Base-by-base conservation (phyloP, 2,329 filamentous ascomycete species). In the Coniochaeta prunicola region DNA sequence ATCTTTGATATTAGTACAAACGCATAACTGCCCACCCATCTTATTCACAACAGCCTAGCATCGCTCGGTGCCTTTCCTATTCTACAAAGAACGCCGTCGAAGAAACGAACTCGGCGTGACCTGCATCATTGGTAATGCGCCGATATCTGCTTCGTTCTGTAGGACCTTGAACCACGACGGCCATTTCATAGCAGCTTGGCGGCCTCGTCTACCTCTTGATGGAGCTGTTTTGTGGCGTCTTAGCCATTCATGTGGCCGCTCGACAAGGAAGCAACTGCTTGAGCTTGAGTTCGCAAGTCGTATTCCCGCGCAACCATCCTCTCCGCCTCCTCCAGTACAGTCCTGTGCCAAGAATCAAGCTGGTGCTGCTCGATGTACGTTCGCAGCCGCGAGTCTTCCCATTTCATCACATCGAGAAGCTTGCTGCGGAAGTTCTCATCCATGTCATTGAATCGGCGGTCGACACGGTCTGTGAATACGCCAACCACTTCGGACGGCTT, bases 321-420 rank as follows among this genome's bases (percentile, higher is more conserved):
- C 24, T 64, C 60, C 2, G 65, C 65, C 6, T 57, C 62, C 31
- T 63, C 62, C 13, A 64, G 57, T 4, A 63, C 60, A 28, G 65
- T 61, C 26, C 59, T 60, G 57, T 63, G 66, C 90, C 92, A 96
- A 59, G 87, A 80, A 7, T 85, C 83, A 12, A 96, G 79, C 38
- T 86, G 80, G 60, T 85, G 80, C 70, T 86, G 86, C 59, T 88
- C 82, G 21, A 94, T 78, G 68, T 85, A 85, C 56, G 80, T 78
- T 57, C 78, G 75, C 40, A 97, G 77, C 12, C 82, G 69, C 61
- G 81, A 79, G 67, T 93, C 89, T 73, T 96, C 92, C 59, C 80
- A 79, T 59, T 83, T 78, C 75, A 94, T 88, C 59, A 91, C 90
- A 28, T 86, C 82, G 30, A 87, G 74, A 60, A 96, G 81, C 59